Evolutionary conservation across 1,284 basidiomycete species (phyloP).

Genomic region (Fomitiporia mediterranea): DNA sequence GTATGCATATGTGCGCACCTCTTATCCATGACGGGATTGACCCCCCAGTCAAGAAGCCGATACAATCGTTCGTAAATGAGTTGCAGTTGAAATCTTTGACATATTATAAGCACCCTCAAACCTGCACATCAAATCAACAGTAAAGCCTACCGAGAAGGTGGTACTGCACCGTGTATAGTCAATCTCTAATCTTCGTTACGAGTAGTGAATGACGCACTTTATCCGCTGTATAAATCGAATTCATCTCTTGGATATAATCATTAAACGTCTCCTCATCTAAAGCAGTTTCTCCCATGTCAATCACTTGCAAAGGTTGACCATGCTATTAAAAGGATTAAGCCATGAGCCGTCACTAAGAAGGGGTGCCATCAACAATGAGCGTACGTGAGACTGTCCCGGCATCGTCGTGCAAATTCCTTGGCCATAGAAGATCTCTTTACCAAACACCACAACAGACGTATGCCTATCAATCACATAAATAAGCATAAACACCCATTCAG

Average conservation of each 20-base stretch:
- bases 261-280: constrained; percentile 81
- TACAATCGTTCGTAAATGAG: constrained; percentile 83
- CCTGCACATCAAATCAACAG: not conserved
- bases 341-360: not conserved
- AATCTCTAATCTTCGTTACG: constrained; percentile 10
- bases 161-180: constrained; percentile 55
- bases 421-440: constrained; percentile 85
- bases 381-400: constrained; percentile 77
- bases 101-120: not conserved
- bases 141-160: constrained; percentile 69
- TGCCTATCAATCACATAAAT: constrained; percentile 70
- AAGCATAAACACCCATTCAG: no score
- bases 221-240: constrained; percentile 78
- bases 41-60: constrained; percentile 79
- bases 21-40: constrained; percentile 78
- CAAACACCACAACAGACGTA: constrained; percentile 84
- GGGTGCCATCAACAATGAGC: constrained; percentile 24
- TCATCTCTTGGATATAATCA: constrained; percentile 75
- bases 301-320: constrained; percentile 68
- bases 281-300: constrained; percentile 79
- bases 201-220: constrained; percentile 50
- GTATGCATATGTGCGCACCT: constrained; percentile 36
- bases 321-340: constrained; percentile 45
- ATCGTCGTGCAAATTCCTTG: constrained; percentile 67
- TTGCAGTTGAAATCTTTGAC: constrained; percentile 81